These are phyloP conservation scores for Komagataella ulmi DNA, from an alignment of 805 yeast genomes.

Conservation along the genomic window DNA sequence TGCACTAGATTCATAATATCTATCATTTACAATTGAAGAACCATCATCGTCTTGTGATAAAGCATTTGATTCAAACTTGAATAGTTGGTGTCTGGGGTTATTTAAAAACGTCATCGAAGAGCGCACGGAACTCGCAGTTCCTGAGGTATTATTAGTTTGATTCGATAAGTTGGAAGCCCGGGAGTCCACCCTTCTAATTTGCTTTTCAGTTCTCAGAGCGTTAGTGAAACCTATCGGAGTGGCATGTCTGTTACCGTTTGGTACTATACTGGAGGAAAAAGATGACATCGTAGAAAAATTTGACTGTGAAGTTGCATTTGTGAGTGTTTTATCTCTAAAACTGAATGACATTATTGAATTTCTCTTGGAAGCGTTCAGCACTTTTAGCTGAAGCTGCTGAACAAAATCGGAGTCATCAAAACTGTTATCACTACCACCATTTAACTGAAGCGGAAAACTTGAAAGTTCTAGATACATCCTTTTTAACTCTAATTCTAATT, in stretches of 20 bases:
- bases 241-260: not conserved
- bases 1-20: not conserved
- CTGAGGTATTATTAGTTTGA: not conserved
- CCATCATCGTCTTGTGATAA: not conserved
- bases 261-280: not conserved
- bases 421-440: conserved; percentile 1
- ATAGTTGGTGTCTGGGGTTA: not conserved
- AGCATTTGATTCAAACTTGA: not conserved
- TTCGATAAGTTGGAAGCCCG: conserved; percentile 6
- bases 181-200: conserved; percentile 9
- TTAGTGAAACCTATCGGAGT: conserved; percentile 11
- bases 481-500: conserved; percentile 25
- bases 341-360: not conserved
- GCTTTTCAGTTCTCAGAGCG: conserved; percentile 12
- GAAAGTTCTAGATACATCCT: conserved; percentile 28
- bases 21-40: not conserved
- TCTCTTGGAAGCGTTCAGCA: not conserved
- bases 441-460: conserved; percentile 16
- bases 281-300: not conserved
- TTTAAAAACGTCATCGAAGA: not conserved
- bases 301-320: not conserved
- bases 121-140: not conserved
- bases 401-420: not conserved
- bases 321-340: not conserved
- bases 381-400: not conserved